These are phyloP conservation scores for Melanogaster broomeanus DNA, from an alignment of 768 basidiomycete species.

Conservation along the genomic window DNA sequence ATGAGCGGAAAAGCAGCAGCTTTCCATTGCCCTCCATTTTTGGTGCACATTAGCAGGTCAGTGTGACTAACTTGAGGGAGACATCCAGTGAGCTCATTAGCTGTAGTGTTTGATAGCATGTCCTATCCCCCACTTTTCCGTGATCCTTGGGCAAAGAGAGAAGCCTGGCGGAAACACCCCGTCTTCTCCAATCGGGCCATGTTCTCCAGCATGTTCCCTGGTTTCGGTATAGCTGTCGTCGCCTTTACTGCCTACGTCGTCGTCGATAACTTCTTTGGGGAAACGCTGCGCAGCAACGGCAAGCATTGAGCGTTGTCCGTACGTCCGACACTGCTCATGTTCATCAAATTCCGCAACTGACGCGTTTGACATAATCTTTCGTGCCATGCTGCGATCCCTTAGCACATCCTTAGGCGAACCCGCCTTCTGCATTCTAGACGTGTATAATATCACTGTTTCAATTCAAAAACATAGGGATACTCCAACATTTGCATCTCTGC, in stretches of 20 bases:
- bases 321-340: background rate
- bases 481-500: too few species aligned
- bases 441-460: constrained; percentile 4
- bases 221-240: constrained; percentile 89
- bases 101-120: constrained; percentile 41
- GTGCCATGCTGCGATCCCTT: background rate
- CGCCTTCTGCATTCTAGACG: constrained; percentile 7
- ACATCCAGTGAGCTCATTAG: constrained; percentile 11
- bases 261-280: constrained; percentile 70
- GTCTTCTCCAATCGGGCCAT: constrained; percentile 85
- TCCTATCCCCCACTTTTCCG: constrained; percentile 73
- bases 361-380: background rate
- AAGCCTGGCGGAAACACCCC: constrained; percentile 91
- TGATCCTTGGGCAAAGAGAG: constrained; percentile 93
- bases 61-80: background rate
- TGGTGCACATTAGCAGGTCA: constrained; percentile 19
- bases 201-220: constrained; percentile 91
- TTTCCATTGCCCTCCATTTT: constrained; percentile 3
- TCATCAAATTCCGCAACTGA: background rate
- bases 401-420: background rate
- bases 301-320: constrained; percentile 4
- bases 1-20: background rate
- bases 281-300: constrained; percentile 30
- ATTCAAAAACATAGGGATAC: background rate
- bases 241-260: constrained; percentile 92